phyloP scores from a whole-genome alignment of 1,139 yeast species.

The Pichia sp. region DNA sequence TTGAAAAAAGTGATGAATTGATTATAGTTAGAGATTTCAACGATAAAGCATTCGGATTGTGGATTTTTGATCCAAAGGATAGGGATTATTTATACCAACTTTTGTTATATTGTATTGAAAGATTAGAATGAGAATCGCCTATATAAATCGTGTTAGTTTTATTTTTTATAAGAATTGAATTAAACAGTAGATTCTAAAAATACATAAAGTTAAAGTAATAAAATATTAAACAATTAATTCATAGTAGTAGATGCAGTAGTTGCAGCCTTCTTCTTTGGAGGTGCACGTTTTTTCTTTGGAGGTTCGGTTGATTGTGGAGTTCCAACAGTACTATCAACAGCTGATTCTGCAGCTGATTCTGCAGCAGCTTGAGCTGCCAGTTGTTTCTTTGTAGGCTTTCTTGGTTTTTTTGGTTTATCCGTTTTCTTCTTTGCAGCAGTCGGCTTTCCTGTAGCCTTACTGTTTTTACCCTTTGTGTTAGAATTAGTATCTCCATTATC shows the following conservation, averaged over 20 bases:
- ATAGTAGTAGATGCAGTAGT: conserved; percentile 3
- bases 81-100: conserved; percentile 53
- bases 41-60: conserved; percentile 80
- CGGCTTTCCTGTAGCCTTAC: conserved; percentile 15
- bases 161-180: background rate
- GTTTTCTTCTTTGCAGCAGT: conserved; percentile 17
- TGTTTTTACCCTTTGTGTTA: conserved; percentile 9
- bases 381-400: conserved; percentile 32
- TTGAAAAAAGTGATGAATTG: conserved; percentile 72
- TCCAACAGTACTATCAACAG: conserved; percentile 14
- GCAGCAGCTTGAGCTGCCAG: conserved; percentile 27
- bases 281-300: conserved; percentile 26
- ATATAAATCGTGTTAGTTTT: background rate
- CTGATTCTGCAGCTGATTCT: conserved; percentile 15
- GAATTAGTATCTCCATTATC: conserved; percentile 10
- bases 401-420: conserved; percentile 26
- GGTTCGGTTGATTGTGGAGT: conserved; percentile 22
- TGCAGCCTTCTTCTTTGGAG: conserved; percentile 21
- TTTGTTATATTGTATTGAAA: conserved; percentile 49
- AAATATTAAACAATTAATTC: background rate
- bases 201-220: background rate
- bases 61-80: conserved; percentile 80
- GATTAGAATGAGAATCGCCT: background rate
- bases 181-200: background rate
- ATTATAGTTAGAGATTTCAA: conserved; percentile 70